Conservation (phyloP, 176 grass and related monocot species). For the Triticum monococcum region DNA sequence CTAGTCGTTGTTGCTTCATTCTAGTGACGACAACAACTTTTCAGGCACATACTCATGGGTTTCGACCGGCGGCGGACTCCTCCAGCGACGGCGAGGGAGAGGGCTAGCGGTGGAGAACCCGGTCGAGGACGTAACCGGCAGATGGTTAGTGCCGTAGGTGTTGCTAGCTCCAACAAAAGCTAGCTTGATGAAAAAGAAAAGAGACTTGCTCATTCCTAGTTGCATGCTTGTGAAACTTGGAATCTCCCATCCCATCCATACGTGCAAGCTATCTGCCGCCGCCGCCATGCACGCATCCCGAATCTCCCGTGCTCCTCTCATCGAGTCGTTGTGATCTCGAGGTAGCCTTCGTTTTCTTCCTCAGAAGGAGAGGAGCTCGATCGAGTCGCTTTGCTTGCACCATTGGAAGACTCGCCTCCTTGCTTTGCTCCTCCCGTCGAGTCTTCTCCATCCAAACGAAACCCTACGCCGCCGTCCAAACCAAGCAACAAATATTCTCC, state of each 20-base stretch:
- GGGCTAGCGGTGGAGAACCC: too few relatives aligned
- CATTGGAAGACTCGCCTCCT: neutral
- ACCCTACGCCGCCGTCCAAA: neutral
- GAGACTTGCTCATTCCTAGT: neutral
- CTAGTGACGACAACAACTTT: too few relatives aligned
- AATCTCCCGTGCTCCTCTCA: too few relatives aligned
- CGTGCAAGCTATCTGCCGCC: neutral
- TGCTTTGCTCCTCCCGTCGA: too few relatives aligned
- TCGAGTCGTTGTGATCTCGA: neutral
- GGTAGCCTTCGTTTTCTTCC: neutral
- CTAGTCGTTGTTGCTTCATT: too few relatives aligned
- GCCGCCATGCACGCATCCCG: neutral
- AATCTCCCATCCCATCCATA: neutral
- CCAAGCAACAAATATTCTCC: conserved; percentile 1
- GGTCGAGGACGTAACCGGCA: too few relatives aligned
- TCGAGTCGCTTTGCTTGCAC: neutral
- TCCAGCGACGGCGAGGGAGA: too few relatives aligned
- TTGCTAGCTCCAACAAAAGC: neutral
- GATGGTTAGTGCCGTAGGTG: neutral
- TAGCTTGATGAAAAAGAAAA: neutral
- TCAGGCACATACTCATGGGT: too few relatives aligned
- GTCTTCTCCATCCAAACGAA: neutral
- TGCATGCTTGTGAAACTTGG: conserved; percentile 3
- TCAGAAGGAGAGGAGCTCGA: neutral
- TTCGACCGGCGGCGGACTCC: too few relatives aligned